Percentiles rank a stretch among this genome's conserved stretches.
Evolutionary conservation across 2,329 filamentous ascomycete species (phyloP).

Genomic region (Aspergillus sp.): DNA sequence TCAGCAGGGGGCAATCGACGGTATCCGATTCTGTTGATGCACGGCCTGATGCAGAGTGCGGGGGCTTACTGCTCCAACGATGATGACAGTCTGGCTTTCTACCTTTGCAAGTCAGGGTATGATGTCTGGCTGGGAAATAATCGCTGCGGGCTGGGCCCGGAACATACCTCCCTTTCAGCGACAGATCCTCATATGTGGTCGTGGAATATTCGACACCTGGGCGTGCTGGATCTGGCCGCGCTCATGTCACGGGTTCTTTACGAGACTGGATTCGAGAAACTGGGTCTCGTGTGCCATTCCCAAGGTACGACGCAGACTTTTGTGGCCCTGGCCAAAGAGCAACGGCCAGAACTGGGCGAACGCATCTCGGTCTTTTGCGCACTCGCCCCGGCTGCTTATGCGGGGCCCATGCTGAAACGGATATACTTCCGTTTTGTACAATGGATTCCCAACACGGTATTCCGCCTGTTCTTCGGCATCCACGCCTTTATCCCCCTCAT

Average conservation of each 20-base stretch:
- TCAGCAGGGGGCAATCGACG: constrained; percentile 16
- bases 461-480: constrained; percentile 79
- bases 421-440: constrained; percentile 91
- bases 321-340: constrained; percentile 81
- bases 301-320: constrained; percentile 88
- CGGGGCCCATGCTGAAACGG: constrained; percentile 75
- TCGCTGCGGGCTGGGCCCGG: constrained; percentile 74
- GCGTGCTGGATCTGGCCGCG: constrained; percentile 77
- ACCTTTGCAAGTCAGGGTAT: constrained; percentile 82
- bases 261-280: constrained; percentile 75
- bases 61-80: constrained; percentile 88
- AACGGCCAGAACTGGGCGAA: constrained; percentile 74
- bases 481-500: constrained; percentile 91
- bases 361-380: constrained; percentile 86
- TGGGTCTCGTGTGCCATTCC: constrained; percentile 78
- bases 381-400: constrained; percentile 82
- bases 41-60: constrained; percentile 79
- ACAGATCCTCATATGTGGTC: constrained; percentile 88
- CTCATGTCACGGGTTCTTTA: constrained; percentile 70
- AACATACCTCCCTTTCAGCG: constrained; percentile 63
- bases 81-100: constrained; percentile 83
- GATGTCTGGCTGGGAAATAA: constrained; percentile 97
- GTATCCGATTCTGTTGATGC: constrained; percentile 81
- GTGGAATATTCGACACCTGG: constrained; percentile 95
- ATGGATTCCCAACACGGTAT: constrained; percentile 66